These are phyloP conservation scores for Nakaseomyces glabratus DNA, from an alignment of 1,139 yeast species.

Conservation along the genomic window DNA sequence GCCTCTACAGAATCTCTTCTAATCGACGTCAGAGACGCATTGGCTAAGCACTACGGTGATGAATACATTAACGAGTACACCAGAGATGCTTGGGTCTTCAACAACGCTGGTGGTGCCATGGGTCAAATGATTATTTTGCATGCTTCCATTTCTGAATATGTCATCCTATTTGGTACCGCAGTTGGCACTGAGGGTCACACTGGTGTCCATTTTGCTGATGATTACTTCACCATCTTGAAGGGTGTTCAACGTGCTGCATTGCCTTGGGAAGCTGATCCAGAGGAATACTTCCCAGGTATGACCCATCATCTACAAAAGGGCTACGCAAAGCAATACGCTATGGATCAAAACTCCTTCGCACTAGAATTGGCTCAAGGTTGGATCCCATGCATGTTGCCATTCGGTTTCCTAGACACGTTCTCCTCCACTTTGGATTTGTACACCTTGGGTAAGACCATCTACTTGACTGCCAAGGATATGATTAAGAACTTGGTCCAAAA, in stretches of 20 bases:
- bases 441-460: conserved; percentile 59
- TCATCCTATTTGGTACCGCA: conserved; percentile 81
- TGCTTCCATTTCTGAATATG: conserved; percentile 89
- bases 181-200: conserved; percentile 94
- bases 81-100: conserved; percentile 84
- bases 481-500: conserved; percentile 44
- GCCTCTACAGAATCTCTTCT: conserved; percentile 33
- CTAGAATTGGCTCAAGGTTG: conserved; percentile 97
- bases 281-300: conserved; percentile 70
- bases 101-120: conserved; percentile 99
- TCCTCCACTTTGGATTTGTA: conserved; percentile 72
- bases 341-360: conserved; percentile 79
- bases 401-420: conserved; percentile 76
- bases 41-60: conserved; percentile 58
- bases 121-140: conserved; percentile 93
- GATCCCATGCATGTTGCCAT: conserved; percentile 97
- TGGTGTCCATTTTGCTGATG: conserved; percentile 94
- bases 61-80: conserved; percentile 59
- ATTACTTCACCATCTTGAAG: conserved; percentile 79
- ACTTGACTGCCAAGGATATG: conserved; percentile 75
- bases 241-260: conserved; percentile 72
- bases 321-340: conserved; percentile 67
- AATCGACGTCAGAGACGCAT: conserved; percentile 47
- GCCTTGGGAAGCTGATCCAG: conserved; percentile 53
- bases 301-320: conserved; percentile 74